These are phyloP conservation scores for Phalaenopsis aphrodite DNA, from an alignment of 106 monocot species.

Conservation along the genomic window DNA sequence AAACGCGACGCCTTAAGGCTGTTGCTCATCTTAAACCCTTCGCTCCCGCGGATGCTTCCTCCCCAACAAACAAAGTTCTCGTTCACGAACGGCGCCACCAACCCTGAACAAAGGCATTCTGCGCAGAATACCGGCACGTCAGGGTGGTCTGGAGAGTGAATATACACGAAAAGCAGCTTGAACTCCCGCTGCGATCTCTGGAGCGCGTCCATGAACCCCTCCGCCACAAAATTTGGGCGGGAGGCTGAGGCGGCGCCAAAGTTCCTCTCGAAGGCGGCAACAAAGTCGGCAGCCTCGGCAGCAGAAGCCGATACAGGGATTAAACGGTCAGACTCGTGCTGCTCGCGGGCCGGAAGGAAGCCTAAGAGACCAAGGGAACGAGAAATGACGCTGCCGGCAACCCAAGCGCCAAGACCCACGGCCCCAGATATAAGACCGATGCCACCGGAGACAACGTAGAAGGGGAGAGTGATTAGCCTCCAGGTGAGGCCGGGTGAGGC, in stretches of 20 bases:
- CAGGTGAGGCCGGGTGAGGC: slow-evolving; percentile 56
- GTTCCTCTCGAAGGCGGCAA: slow-evolving; percentile 55
- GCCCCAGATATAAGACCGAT: slow-evolving; percentile 48
- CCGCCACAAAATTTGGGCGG: slow-evolving; percentile 52
- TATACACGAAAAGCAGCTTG: slow-evolving; percentile 81
- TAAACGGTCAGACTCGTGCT: slow-evolving; percentile 16
- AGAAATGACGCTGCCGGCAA: slow-evolving; percentile 65
- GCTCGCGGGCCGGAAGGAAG: slow-evolving; percentile 17
- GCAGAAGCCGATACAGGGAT: slow-evolving; percentile 36
- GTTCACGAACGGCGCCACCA: slow-evolving; percentile 70
- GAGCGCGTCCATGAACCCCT: slow-evolving; percentile 89
- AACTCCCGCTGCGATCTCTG: slow-evolving; percentile 75
- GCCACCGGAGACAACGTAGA: slow-evolving; percentile 75
- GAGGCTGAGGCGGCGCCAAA: slow-evolving; percentile 17
- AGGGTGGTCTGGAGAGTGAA: slow-evolving; percentile 92
- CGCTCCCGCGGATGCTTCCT: slow-evolving; percentile 71
- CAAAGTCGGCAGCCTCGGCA: slow-evolving; percentile 67
- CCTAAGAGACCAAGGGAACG: slow-evolving; percentile 60
- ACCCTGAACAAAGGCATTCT: slow-evolving; percentile 43
- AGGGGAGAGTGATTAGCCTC: slow-evolving; percentile 80
- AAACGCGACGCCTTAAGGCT: slow-evolving; percentile 84
- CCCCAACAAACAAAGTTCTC: slow-evolving; percentile 94
- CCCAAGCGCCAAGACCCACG: slow-evolving; percentile 57
- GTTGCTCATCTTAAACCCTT: slow-evolving; percentile 99
- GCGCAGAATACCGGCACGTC: slow-evolving; percentile 70